phyloP scores from a whole-genome alignment of 78 protist genomes.

The Guillardia theta region DNA sequence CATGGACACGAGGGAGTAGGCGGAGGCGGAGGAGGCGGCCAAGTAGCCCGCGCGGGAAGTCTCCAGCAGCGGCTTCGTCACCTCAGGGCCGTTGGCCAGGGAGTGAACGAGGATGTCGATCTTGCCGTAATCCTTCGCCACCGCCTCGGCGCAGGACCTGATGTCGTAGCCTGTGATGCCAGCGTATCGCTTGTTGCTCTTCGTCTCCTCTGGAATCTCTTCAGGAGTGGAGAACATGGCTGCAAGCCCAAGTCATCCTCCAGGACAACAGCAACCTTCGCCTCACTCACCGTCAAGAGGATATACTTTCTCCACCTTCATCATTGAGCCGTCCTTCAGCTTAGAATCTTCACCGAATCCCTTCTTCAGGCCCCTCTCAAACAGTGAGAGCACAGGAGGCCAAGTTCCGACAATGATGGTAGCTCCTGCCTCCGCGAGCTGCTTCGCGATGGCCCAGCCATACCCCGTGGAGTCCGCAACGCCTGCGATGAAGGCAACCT shows the following conservation, averaged over 20 bases:
- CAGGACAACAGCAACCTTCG: not conserved
- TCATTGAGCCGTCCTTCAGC: not conserved
- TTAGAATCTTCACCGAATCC: conserved; percentile 45
- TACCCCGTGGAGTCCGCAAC: conserved; percentile 54
- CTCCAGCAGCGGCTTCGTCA: conserved; percentile 48
- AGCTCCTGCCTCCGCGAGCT: conserved; percentile 47
- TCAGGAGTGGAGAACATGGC: conserved; percentile 1
- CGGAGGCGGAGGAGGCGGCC: conserved; percentile 52
- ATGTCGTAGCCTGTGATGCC: conserved; percentile 5
- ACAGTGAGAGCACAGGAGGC: conserved; percentile 54
- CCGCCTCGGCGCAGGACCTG: not conserved
- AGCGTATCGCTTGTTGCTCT: conserved; percentile 58
- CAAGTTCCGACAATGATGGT: conserved; percentile 50
- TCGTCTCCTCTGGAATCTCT: conserved; percentile 51
- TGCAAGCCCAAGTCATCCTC: not conserved
- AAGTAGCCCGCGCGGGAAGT: conserved; percentile 45
- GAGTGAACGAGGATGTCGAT: conserved; percentile 59
- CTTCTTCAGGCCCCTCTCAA: not conserved
- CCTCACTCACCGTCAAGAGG: conserved; percentile 45
- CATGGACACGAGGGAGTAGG: conserved; percentile 58
- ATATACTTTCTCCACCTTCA: conserved; percentile 43
- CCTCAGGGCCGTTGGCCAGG: conserved; percentile 64
- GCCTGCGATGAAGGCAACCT: conserved; percentile 54
- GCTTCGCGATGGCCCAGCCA: conserved; percentile 60
- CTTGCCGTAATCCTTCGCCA: conserved; percentile 43